Percentiles rank a stretch among this genome's conserved stretches.
These are phyloP conservation scores for Zygoascus sp. DNA, from an alignment of 1,139 yeast species.

Conservation along the genomic window DNA sequence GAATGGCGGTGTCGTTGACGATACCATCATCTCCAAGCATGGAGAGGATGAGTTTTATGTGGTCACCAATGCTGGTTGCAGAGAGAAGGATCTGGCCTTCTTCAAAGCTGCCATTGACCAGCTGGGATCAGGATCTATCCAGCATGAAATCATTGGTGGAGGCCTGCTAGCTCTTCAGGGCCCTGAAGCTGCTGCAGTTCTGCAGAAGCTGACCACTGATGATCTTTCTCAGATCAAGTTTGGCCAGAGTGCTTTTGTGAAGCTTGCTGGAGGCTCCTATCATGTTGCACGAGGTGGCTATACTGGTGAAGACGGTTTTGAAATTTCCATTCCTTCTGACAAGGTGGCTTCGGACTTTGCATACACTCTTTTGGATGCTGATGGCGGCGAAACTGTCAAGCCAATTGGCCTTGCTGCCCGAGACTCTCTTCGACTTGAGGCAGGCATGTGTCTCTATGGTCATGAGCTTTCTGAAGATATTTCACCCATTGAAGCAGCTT, in stretches of 20 bases:
- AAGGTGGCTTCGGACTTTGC: slow-evolving; percentile 60
- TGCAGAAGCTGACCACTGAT: slow-evolving; percentile 64
- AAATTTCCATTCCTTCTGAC: slow-evolving; percentile 68
- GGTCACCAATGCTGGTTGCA: slow-evolving; percentile 97
- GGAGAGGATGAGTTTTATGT: slow-evolving; percentile 73
- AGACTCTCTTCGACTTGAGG: slow-evolving; percentile 90
- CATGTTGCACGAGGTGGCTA: slow-evolving; percentile 93
- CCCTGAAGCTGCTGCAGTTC: slow-evolving; percentile 64
- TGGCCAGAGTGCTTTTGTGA: slow-evolving; percentile 63
- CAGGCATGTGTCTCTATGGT: slow-evolving; percentile 97
- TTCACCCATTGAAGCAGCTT: slow-evolving; percentile 84
- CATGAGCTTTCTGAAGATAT: slow-evolving; percentile 77
- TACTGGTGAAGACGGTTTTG: slow-evolving; percentile 98
- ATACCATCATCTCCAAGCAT: slow-evolving; percentile 84
- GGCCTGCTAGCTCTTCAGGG: slow-evolving; percentile 90
- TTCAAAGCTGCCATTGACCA: slow-evolving; percentile 50
- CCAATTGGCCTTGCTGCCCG: slow-evolving; percentile 97
- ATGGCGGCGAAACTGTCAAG: slow-evolving; percentile 41
- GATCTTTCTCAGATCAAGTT: slow-evolving; percentile 62
- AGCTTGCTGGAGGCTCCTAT: slow-evolving; percentile 43
- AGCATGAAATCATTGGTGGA: slow-evolving; percentile 64
- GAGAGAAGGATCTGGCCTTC: slow-evolving; percentile 71
- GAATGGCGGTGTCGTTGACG: slow-evolving; percentile 79
- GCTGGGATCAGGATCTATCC: slow-evolving; percentile 35
- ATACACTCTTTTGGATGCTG: slow-evolving; percentile 51